phyloP scores from a whole-genome alignment of 768 basidiomycete genomes.

The Suillus decipiens region DNA sequence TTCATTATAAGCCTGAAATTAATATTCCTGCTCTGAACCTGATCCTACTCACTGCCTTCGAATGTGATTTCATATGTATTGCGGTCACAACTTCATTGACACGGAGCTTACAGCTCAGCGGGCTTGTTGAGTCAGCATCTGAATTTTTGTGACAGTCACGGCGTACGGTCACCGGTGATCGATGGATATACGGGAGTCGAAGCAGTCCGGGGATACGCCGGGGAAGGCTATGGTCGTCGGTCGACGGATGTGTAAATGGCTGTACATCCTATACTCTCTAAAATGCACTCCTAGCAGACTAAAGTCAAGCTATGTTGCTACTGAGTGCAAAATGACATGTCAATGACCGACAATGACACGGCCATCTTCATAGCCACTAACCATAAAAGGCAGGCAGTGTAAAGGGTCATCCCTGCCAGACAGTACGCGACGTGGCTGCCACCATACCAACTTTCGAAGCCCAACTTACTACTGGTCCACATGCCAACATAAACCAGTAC shows the following conservation, averaged over 20 bases:
- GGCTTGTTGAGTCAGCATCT: no score
- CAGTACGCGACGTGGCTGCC: constrained; percentile 13
- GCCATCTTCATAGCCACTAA: constrained; percentile 4
- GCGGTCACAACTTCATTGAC: background rate
- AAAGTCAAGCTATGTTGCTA: background rate
- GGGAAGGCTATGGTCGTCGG: background rate
- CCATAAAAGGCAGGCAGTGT: constrained; percentile 12
- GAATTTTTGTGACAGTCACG: background rate
- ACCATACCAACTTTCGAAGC: background rate
- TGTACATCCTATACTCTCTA: background rate
- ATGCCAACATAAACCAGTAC: constrained; percentile 13
- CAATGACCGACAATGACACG: background rate
- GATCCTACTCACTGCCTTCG: background rate
- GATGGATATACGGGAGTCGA: constrained; percentile 1
- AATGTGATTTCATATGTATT: background rate
- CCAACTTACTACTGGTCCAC: constrained; percentile 6
- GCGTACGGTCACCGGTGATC: background rate
- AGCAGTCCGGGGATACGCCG: constrained; percentile 3
- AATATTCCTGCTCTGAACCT: background rate
- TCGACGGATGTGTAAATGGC: background rate
- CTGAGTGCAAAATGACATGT: background rate
- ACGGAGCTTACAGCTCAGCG: no score
- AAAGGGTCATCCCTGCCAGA: background rate
- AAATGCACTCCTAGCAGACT: background rate
- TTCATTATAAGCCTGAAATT: background rate